A percentile compares a stretch with the other conserved stretches of the same genome.
Conservation (phyloP, 108 stramenopile species). For the Conticribra guillardii region DNA sequence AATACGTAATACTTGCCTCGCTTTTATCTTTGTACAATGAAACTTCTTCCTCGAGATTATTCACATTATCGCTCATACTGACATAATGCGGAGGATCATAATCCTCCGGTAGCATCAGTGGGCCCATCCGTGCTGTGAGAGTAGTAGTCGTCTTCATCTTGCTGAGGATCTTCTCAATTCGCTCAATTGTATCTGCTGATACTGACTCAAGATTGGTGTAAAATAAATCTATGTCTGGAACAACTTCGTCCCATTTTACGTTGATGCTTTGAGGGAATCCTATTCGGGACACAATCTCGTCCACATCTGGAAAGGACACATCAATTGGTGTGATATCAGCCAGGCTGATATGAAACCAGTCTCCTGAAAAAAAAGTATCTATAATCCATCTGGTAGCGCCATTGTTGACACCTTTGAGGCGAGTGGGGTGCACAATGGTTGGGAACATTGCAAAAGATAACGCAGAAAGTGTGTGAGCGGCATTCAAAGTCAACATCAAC, state of each 20-base stretch:
- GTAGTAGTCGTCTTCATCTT: slow-evolving; percentile 21
- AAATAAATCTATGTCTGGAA: slow-evolving; percentile 33
- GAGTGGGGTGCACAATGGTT: background rate
- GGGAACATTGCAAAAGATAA: background rate
- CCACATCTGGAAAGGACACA: slow-evolving; percentile 41
- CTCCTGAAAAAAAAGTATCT: slow-evolving; percentile 25
- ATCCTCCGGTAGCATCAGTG: slow-evolving; percentile 25
- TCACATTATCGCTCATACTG: slow-evolving; percentile 14
- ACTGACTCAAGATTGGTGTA: slow-evolving; percentile 14
- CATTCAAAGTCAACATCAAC: too few species aligned
- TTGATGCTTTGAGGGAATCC: slow-evolving; percentile 30
- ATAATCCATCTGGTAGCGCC: slow-evolving; percentile 34
- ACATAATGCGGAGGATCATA: slow-evolving; percentile 46
- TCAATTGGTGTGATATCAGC: slow-evolving; percentile 36
- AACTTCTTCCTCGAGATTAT: slow-evolving; percentile 37
- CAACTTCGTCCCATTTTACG: slow-evolving; percentile 16
- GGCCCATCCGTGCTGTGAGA: slow-evolving; percentile 13
- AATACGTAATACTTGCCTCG: slow-evolving; percentile 34
- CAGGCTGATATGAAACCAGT: slow-evolving; percentile 44
- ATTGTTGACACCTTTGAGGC: slow-evolving; percentile 35
- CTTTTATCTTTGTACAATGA: slow-evolving; percentile 28
- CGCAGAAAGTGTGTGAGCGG: background rate
- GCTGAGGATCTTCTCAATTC: slow-evolving; percentile 24
- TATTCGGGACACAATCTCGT: slow-evolving; percentile 18
- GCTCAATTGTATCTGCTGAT: slow-evolving; percentile 6